Conservation (phyloP, 495 filamentous ascomycete species). For the Astrocystis sublimbata region DNA sequence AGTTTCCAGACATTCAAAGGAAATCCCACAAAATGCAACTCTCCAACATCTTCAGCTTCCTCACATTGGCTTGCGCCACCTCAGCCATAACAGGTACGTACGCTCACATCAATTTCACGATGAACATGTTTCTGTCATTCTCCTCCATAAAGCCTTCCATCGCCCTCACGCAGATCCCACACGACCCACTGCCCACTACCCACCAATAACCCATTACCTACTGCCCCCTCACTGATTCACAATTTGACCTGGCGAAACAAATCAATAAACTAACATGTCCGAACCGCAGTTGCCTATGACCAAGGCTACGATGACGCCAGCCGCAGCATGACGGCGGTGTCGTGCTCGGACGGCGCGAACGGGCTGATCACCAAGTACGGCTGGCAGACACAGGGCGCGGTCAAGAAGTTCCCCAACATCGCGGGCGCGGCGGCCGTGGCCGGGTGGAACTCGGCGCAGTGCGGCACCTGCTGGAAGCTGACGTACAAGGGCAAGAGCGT, state of each 20-base stretch:
- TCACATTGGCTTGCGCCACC: constrained; percentile 37
- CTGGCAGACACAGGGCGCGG: constrained; percentile 45
- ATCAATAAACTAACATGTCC: constrained; percentile 18
- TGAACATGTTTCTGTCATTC: no score
- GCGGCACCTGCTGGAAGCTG: constrained; percentile 70
- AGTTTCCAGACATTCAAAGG: neutral
- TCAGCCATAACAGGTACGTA: constrained; percentile 40
- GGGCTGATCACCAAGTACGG: constrained; percentile 57
- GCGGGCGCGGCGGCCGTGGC: constrained; percentile 62
- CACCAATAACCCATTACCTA: neutral
- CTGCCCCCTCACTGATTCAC: no score
- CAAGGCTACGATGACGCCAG: constrained; percentile 55
- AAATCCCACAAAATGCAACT: constrained; percentile 54
- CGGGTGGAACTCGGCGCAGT: constrained; percentile 60
- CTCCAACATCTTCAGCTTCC: constrained; percentile 43
- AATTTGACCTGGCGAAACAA: no score
- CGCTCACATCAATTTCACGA: constrained; percentile 3
- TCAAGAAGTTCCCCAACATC: constrained; percentile 60
- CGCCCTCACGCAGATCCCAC: constrained; percentile 11
- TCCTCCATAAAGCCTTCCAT: no score
- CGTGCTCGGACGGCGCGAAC: constrained; percentile 62
- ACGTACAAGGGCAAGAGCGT: constrained; percentile 61
- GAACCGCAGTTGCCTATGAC: constrained; percentile 54
- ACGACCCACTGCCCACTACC: constrained; percentile 2
- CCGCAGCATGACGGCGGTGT: constrained; percentile 46